A percentile compares a stretch with the other conserved stretches of the same genome.
Conservation (phyloP, 768 basidiomycete genomes). For the Cubamyces lactineus region DNA sequence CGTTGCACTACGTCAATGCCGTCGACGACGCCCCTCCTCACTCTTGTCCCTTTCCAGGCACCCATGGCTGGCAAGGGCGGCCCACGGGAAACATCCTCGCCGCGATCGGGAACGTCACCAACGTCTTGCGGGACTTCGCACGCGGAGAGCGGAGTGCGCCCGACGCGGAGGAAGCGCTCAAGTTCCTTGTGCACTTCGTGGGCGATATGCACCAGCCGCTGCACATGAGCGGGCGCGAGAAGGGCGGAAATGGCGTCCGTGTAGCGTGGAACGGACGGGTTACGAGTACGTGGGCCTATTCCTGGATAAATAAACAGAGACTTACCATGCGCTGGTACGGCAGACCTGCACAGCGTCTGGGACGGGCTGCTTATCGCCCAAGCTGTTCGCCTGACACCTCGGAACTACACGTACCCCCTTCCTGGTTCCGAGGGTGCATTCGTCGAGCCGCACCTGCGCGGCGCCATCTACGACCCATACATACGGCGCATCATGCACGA, state of each 20-base stretch:
- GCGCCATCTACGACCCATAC: slow-evolving; percentile 85
- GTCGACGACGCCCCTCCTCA: slow-evolving; percentile 77
- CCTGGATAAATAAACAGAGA: neutral
- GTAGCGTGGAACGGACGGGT: slow-evolving; percentile 72
- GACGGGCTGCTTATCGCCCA: slow-evolving; percentile 83
- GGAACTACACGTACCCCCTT: slow-evolving; percentile 78
- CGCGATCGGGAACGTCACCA: slow-evolving; percentile 77
- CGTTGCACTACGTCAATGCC: slow-evolving; percentile 78
- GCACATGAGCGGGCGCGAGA: slow-evolving; percentile 85
- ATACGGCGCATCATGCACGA: slow-evolving; percentile 88
- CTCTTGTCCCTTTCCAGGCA: slow-evolving; percentile 77
- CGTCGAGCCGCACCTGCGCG: slow-evolving; percentile 52
- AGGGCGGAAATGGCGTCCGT: slow-evolving; percentile 84
- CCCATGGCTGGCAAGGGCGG: slow-evolving; percentile 69
- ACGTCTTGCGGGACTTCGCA: slow-evolving; percentile 36
- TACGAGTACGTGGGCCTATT: slow-evolving; percentile 57
- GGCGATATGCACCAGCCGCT: slow-evolving; percentile 95
- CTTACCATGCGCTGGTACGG: neutral
- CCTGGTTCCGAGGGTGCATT: slow-evolving; percentile 61
- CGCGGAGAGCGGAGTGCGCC: slow-evolving; percentile 25
- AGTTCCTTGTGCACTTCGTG: slow-evolving; percentile 91
- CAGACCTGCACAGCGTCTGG: slow-evolving; percentile 89
- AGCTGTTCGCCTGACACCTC: slow-evolving; percentile 68
- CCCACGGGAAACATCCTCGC: slow-evolving; percentile 69
- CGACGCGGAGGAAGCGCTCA: slow-evolving; percentile 78